A percentile compares a stretch with the other conserved stretches of the same genome.
Evolutionary conservation across 345 rosid genomes (phyloP).

Genomic region (Brassica rapa): DNA sequence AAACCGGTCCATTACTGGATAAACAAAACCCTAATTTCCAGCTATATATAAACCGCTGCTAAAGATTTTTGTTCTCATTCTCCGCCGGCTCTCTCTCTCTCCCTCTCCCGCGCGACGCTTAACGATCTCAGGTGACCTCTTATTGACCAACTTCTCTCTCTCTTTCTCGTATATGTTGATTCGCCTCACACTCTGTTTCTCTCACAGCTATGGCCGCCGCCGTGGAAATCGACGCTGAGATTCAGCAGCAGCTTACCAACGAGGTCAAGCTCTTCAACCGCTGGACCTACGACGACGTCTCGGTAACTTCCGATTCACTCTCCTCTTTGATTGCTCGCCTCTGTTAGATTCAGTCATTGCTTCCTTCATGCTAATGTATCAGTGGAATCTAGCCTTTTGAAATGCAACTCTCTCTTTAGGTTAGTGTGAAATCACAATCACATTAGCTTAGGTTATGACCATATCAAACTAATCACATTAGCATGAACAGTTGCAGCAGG

Average conservation of each 20-base stretch:
- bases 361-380: not conserved
- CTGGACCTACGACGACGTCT: slow-evolving; percentile 70
- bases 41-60: slow-evolving; percentile 12
- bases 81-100: slow-evolving; percentile 16
- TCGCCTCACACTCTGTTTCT: slow-evolving; percentile 19
- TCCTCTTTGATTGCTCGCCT: not conserved
- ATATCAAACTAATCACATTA: not conserved
- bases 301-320: slow-evolving; percentile 38
- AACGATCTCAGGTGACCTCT: slow-evolving; percentile 24
- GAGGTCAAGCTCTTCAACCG: slow-evolving; percentile 81
- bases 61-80: not conserved
- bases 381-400: not conserved
- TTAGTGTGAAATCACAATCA: not conserved
- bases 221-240: slow-evolving; percentile 32
- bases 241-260: slow-evolving; percentile 39
- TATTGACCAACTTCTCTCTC: not conserved
- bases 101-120: slow-evolving; percentile 32
- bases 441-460: not conserved
- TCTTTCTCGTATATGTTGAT: not conserved
- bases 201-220: slow-evolving; percentile 39
- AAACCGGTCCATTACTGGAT: slow-evolving; percentile 18
- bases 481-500: not conserved
- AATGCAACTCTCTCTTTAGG: not conserved
- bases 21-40: slow-evolving; percentile 24
- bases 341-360: not conserved